Percentiles rank a stretch among this genome's conserved stretches.
These are phyloP conservation scores for Skeletonema grethae DNA, from an alignment of 108 stramenopile species.

Conservation along the genomic window DNA sequence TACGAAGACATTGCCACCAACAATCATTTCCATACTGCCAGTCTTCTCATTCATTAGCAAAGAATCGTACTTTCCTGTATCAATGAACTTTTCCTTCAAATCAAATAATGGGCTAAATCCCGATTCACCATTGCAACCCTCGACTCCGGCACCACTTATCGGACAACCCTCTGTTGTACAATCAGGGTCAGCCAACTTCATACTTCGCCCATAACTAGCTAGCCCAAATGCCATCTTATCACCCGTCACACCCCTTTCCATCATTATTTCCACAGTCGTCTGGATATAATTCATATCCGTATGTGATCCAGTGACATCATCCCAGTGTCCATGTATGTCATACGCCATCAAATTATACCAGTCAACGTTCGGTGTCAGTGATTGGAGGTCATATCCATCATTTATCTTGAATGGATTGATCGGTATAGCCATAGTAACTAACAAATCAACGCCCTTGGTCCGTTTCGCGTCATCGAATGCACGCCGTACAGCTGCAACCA, in stretches of 20 bases:
- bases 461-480: background rate
- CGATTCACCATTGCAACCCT: slow-evolving; percentile 33
- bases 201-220: slow-evolving; percentile 42
- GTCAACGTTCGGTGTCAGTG: slow-evolving; percentile 17
- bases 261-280: slow-evolving; percentile 23
- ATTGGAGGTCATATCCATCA: slow-evolving; percentile 22
- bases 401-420: slow-evolving; percentile 15
- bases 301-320: slow-evolving; percentile 25
- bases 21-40: slow-evolving; percentile 45
- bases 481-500: slow-evolving; percentile 10
- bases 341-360: slow-evolving; percentile 49
- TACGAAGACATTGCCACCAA: slow-evolving; percentile 30
- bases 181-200: slow-evolving; percentile 13
- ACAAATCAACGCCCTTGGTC: background rate
- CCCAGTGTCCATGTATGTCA: slow-evolving; percentile 38
- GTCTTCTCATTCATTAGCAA: slow-evolving; percentile 34
- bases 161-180: slow-evolving; percentile 11
- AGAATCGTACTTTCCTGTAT: slow-evolving; percentile 27
- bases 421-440: slow-evolving; percentile 39
- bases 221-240: slow-evolving; percentile 36
- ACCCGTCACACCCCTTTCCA: slow-evolving; percentile 13
- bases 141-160: slow-evolving; percentile 20
- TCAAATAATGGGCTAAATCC: slow-evolving; percentile 44
- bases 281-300: slow-evolving; percentile 39
- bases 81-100: slow-evolving; percentile 28